Percentiles rank a stretch among this genome's conserved stretches.
Conservation (phyloP, 352 stramenopile genomes). For the Phytophthora macrochlamydospora region DNA sequence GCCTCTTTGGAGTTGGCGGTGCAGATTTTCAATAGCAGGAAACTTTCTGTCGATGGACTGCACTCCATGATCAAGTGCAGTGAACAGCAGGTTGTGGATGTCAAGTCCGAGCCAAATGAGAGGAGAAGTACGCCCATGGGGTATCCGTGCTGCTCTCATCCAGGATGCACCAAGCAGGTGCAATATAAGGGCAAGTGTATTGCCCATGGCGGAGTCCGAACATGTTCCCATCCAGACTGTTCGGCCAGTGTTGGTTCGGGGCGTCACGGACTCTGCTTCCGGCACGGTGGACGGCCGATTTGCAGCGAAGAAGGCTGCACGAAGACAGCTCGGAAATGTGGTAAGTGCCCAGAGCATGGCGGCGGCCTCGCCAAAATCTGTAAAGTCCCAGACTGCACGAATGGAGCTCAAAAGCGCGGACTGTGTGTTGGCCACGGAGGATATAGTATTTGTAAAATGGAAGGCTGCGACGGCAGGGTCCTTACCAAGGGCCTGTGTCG, state of each 20-base stretch:
- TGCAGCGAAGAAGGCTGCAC: constrained; percentile 18
- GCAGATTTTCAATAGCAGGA: constrained; percentile 13
- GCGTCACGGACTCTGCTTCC: constrained; percentile 11
- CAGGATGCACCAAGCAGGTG: constrained; percentile 23
- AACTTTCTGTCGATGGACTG: constrained; percentile 13
- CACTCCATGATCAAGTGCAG: constrained; percentile 28
- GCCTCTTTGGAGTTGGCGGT: constrained; percentile 10
- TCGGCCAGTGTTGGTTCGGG: constrained; percentile 6
- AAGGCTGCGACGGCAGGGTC: constrained; percentile 16
- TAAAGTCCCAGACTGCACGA: constrained; percentile 15
- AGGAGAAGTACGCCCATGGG: constrained; percentile 1
- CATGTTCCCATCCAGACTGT: constrained; percentile 18
- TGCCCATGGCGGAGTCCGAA: constrained; percentile 18
- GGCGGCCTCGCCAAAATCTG: constrained; percentile 19
- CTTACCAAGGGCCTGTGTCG: constrained; percentile 23
- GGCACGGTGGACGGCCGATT: constrained; percentile 18
- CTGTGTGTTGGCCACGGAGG: constrained; percentile 28
- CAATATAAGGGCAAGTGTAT: constrained; percentile 32
- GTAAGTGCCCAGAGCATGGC: constrained; percentile 23
- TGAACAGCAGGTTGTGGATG: constrained; percentile 8
- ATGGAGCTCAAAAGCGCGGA: constrained; percentile 15
- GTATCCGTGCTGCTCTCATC: constrained; percentile 14
- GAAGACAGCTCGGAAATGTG: constrained; percentile 13
- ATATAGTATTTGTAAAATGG: constrained; percentile 15
- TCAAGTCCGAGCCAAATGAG: neutral